These are phyloP conservation scores for Firmiana major DNA, from an alignment of 345 rosid genomes.

Conservation along the genomic window DNA sequence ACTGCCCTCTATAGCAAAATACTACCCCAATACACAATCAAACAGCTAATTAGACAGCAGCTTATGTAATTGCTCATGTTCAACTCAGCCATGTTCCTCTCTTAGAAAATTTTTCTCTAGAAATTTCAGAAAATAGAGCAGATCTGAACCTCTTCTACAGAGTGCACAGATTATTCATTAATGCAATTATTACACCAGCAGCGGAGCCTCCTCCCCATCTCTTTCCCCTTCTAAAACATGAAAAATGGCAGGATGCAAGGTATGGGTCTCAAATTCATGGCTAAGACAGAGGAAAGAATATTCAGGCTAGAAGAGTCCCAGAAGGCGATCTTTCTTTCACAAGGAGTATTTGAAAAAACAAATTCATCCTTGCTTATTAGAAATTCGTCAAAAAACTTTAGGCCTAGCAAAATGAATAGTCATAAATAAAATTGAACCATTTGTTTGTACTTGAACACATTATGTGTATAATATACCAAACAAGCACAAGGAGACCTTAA, in stretches of 20 bases:
- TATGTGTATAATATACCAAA: background rate
- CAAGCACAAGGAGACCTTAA: background rate
- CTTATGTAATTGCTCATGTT: background rate
- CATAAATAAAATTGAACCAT: background rate
- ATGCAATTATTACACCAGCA: background rate
- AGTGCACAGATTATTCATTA: background rate
- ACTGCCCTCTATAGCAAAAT: background rate
- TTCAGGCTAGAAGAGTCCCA: background rate
- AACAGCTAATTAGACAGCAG: background rate
- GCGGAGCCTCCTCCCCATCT: background rate
- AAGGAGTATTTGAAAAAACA: background rate
- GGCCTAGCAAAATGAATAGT: background rate
- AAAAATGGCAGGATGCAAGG: background rate
- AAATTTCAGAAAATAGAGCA: background rate
- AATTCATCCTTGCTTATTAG: background rate
- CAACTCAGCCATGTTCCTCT: background rate
- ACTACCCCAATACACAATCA: background rate
- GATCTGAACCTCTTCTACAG: background rate
- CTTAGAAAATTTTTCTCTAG: background rate
- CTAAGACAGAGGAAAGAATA: background rate
- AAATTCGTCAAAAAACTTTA: background rate
- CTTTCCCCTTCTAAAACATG: background rate
- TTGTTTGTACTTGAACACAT: background rate
- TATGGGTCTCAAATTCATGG: background rate
- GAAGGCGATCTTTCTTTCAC: background rate